Evolutionary conservation across 1,139 yeast genomes (phyloP).

Genomic region (Nadsonia starkeyi-henricii): DNA sequence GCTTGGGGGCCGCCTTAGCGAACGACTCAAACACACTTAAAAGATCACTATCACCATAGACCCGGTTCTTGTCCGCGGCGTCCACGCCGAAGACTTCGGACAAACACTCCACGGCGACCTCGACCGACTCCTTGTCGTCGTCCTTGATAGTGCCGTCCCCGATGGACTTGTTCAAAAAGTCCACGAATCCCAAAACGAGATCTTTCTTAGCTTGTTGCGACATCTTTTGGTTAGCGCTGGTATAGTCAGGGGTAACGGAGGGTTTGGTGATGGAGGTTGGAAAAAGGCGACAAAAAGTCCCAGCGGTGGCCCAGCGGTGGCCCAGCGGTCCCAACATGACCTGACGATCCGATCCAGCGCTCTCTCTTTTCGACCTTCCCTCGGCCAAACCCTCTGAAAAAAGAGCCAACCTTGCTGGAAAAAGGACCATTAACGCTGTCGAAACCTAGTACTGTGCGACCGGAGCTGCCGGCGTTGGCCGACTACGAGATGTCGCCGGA

Average conservation of each 20-base stretch:
- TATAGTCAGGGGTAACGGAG: too few relatives aligned
- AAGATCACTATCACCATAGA: conserved; percentile 33
- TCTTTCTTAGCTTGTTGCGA: conserved; percentile 39
- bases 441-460: too few relatives aligned
- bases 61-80: conserved; percentile 27
- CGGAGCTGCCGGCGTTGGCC: conserved; percentile 32
- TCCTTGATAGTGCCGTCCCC: conserved; percentile 51
- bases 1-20: conserved; percentile 6
- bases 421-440: too few relatives aligned
- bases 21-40: conserved; percentile 19
- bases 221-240: too few relatives aligned
- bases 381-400: too few relatives aligned
- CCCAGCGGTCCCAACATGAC: too few relatives aligned
- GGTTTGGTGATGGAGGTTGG: too few relatives aligned
- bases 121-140: conserved; percentile 83
- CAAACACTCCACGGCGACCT: conserved; percentile 86
- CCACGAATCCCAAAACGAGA: conserved; percentile 61
- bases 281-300: too few relatives aligned
- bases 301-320: too few relatives aligned
- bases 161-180: conserved; percentile 51
- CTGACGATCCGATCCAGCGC: too few relatives aligned
- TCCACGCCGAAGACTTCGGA: conserved; percentile 74
- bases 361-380: too few relatives aligned
- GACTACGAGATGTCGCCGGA: conserved; percentile 57
- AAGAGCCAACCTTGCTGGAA: too few relatives aligned